phyloP scores from a whole-genome alignment of 2,329 filamentous ascomycete genomes.

The Pyrenophora tritici-repentis region DNA sequence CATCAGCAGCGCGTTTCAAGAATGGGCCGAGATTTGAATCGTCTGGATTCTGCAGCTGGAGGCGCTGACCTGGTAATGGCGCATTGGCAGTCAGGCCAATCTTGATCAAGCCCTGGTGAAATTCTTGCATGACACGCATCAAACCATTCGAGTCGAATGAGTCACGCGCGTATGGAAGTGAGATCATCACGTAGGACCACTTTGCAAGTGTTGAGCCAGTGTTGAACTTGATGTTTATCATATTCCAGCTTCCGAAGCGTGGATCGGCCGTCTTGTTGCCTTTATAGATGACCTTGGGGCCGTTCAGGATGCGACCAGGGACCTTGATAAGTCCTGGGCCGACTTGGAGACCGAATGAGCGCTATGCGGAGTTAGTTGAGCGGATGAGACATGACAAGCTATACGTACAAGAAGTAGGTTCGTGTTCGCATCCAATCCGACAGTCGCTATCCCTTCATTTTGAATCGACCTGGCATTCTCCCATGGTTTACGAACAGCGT shows the following conservation, averaged over 20 bases:
- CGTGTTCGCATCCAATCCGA: conserved; percentile 18
- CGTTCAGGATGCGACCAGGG: conserved; percentile 65
- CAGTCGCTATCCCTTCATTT: conserved; percentile 16
- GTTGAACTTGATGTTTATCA: conserved; percentile 28
- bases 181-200: conserved; percentile 23
- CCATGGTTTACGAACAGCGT: conserved; percentile 33
- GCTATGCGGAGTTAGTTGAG: conserved; percentile 10
- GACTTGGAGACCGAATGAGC: conserved; percentile 65
- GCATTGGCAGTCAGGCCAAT: conserved; percentile 17
- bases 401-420: conserved; percentile 23
- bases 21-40: conserved; percentile 3
- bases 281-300: conserved; percentile 65
- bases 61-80: conserved; percentile 6
- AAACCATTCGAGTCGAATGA: conserved; percentile 10
- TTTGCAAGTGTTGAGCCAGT: conserved; percentile 6
- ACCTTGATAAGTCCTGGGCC: conserved; percentile 69
- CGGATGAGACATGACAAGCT: not conserved
- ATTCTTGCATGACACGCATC: conserved; percentile 10
- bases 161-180: conserved; percentile 6
- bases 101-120: conserved; percentile 12
- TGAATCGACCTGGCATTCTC: conserved; percentile 29
- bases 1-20: conserved; percentile 5
- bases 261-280: conserved; percentile 39
- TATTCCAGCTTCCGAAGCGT: conserved; percentile 62
- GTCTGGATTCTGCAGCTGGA: conserved; percentile 10